Percentiles rank a stretch among this genome's conserved stretches.
Conservation (phyloP, 1,139 yeast genomes). For the Pichia sp. region DNA sequence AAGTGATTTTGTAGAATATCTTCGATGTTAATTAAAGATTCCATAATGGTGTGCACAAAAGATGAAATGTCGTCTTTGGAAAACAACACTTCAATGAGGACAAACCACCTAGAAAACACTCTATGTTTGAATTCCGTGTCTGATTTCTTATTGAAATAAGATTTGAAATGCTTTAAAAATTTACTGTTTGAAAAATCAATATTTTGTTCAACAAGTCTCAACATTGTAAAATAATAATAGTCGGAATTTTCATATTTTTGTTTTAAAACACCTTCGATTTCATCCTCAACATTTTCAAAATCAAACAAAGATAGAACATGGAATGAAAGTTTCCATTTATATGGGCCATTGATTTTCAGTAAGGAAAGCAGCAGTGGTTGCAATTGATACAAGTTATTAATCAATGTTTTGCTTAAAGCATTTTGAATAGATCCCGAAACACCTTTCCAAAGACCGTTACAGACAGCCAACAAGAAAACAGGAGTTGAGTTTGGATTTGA, state of each 20-base stretch:
- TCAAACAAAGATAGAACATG: slow-evolving; percentile 43
- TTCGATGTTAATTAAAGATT: slow-evolving; percentile 10
- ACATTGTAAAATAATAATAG: slow-evolving; percentile 33
- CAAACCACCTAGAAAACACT: slow-evolving; percentile 48
- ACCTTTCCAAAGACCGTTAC: slow-evolving; percentile 31
- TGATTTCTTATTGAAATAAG: slow-evolving; percentile 17
- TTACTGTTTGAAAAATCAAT: slow-evolving; percentile 18
- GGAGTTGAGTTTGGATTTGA: slow-evolving; percentile 13
- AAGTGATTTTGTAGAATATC: slow-evolving; percentile 21
- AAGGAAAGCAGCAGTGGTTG: slow-evolving; percentile 13
- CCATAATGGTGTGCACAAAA: slow-evolving; percentile 11
- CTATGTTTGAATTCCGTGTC: slow-evolving; percentile 18
- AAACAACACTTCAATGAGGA: slow-evolving; percentile 35
- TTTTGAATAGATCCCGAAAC: slow-evolving; percentile 17
- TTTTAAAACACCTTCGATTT: slow-evolving; percentile 3
- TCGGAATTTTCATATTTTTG: slow-evolving; percentile 5
- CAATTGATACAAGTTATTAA: slow-evolving; percentile 14
- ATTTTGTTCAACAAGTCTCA: slow-evolving; percentile 41
- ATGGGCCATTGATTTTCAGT: slow-evolving; percentile 14
- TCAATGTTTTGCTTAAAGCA: slow-evolving; percentile 15
- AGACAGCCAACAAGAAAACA: slow-evolving; percentile 30
- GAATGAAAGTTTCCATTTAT: slow-evolving; percentile 39
- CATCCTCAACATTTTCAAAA: slow-evolving; percentile 25
- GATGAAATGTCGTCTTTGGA: slow-evolving; percentile 15
- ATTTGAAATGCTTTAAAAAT: slow-evolving; percentile 25